Conservation (phyloP, 2,329 filamentous ascomycete species). For the Amphichorda felina region DNA sequence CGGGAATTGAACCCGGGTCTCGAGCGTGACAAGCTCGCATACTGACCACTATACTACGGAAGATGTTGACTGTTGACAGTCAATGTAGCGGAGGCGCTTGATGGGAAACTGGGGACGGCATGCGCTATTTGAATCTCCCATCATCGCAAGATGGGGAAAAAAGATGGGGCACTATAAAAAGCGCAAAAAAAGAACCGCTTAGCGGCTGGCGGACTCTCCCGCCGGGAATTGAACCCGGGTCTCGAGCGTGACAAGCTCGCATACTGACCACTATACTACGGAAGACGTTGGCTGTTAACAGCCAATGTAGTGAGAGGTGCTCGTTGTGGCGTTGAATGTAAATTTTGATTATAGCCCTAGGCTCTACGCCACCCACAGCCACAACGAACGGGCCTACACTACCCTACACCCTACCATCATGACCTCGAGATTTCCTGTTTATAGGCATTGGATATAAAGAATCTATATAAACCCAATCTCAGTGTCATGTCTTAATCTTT, state of each 20-base stretch:
- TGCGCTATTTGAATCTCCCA: no score
- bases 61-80: constrained; percentile 6
- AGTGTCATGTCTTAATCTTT: no score
- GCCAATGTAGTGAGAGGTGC: constrained; percentile 4
- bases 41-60: constrained; percentile 12
- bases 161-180: not conserved
- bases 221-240: constrained; percentile 11
- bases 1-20: constrained; percentile 11
- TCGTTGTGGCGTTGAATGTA: not conserved
- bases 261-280: constrained; percentile 12
- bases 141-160: no score
- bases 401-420: no score
- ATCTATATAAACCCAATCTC: no score
- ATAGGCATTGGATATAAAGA: no score
- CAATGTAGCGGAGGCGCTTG: constrained; percentile 3
- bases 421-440: no score
- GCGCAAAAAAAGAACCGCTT: not conserved
- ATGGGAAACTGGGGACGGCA: no score
- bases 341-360: no score
- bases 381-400: no score
- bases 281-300: constrained; percentile 7
- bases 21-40: constrained; percentile 11
- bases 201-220: constrained; percentile 7
- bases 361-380: no score
- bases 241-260: constrained; percentile 11